Evolutionary conservation across 192 early-diverging fungal genomes (phyloP), one percentile per base, ranked within the genome.

Genomic region (Gonapodya sp.): DNA sequence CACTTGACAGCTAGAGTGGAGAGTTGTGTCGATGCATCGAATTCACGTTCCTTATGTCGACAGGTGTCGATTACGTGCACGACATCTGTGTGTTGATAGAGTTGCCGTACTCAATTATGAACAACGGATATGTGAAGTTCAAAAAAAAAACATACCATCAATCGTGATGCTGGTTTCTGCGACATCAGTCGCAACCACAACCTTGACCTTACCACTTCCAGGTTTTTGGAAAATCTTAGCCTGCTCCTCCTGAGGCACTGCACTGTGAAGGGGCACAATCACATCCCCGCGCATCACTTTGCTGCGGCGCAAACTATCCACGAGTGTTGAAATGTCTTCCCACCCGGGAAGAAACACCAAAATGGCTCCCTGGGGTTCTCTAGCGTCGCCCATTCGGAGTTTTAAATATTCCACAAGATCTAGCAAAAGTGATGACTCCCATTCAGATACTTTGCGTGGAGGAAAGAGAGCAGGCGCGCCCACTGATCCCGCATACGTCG

Each of bases 301-400:
- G 73, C 86, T 86, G 36, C 35, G 32, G 0, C 78, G 32, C 37
- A 85, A 46, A 16, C 73, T 2, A 35, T 85, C 83, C 33, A 83
- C 81, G 16, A 85, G 36, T 18, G 82, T 81, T 0, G 79, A 36
- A 30, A 85, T 86, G 34, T 86, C 84, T 18, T 80, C 84, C 73
- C 80, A 82, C 31, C 86, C 86, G 46, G 86, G 86, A 36, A 87
- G 31, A 79, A 87, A 87, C 33, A 87, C 85, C 79, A 87, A 77
- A 34, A 87, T 86, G 32, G 81, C 86, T 0, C 86, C 81, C 36
- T 83, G 82, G 16, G n/a, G 31, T 0, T 64, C 46, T 8, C 8
- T 16, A 16, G 8, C 46, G 46, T 64, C 46, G 8, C 46, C 8
- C 46, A 64, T 64, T 24, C 24, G 8, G 8, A 64, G 24, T 64